Evolutionary conservation across 1,139 yeast genomes (phyloP), one percentile per base, ranked within the genome.

Genomic region (Yamadazyma kanchanaburiensis): DNA sequence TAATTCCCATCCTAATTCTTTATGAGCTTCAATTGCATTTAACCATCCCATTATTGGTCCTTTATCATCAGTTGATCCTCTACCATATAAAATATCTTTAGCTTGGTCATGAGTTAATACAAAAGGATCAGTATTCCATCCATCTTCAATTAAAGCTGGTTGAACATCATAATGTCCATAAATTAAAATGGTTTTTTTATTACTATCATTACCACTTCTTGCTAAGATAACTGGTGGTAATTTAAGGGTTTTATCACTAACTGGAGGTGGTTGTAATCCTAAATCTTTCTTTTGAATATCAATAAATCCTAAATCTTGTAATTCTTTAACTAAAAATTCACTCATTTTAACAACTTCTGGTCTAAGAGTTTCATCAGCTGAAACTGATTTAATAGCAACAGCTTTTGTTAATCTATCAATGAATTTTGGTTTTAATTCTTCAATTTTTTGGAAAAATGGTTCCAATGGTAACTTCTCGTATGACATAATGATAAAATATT

Each of bases 31-130:
- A 31, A 91, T 69, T 24, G 82, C 84, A 54, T 91, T 89, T 55
- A 94, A 75, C 99, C 99, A 91, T 32, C 96, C 96, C 49, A 89
- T 70, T 33, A 94, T 94, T 22, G 99, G 99, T 14, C 98, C 99
- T 64, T 94, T 91, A 56, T 91, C 99, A 55, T 91, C 99, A 29
- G 96, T 84, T 22, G 95, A 68, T 27, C 99, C 99, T 63, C 99
- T 80, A 31, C 96, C 99, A 49, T 74, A 80, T 51, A 91, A 66
- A 38, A 80, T 70, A 37, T 70, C 81, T 39, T 75, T 79, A 32
- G 60, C 75, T 45, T 80, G 73, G 41, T 68, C 72, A 40, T 60
- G 61, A 39, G 73, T 70, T 53, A 91, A 63, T 34, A 66, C 68
- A 61, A 91, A 91, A 8, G 99, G 99, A 43, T 88, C 96, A 27